These are phyloP conservation scores for Neolentinus lepideus DNA, from an alignment of 1,284 basidiomycete genomes.

Conservation along the genomic window DNA sequence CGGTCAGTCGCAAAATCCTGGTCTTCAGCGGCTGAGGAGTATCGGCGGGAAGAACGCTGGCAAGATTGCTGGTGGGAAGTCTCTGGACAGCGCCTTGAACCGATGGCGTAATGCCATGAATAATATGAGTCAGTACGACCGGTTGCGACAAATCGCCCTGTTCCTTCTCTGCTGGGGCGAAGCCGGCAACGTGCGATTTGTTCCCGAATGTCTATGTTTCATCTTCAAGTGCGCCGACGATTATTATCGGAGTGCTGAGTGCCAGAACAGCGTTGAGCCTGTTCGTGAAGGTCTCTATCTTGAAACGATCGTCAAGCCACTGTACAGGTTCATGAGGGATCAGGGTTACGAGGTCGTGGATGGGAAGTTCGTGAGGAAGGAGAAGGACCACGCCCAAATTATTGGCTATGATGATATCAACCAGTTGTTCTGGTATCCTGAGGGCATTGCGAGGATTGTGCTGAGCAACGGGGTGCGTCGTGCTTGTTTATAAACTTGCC, in stretches of 20 bases:
- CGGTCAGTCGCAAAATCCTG: conserved; percentile 91
- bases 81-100: conserved; percentile 86
- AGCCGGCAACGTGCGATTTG: conserved; percentile 95
- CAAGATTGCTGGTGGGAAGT: conserved; percentile 68
- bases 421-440: conserved; percentile 99
- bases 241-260: conserved; percentile 97
- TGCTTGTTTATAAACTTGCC: conserved; percentile 4
- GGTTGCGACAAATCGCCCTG: conserved; percentile 91
- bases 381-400: conserved; percentile 92
- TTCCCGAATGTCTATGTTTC: conserved; percentile 97
- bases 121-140: conserved; percentile 98
- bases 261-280: conserved; percentile 91
- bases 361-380: conserved; percentile 91
- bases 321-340: conserved; percentile 95
- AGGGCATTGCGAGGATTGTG: conserved; percentile 90
- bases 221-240: conserved; percentile 99
- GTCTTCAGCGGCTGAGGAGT: conserved; percentile 82
- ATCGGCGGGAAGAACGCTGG: conserved; percentile 56
- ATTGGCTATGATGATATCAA: conserved; percentile 99
- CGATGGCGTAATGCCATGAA: conserved; percentile 99
- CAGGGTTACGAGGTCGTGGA: conserved; percentile 96
- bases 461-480: conserved; percentile 74
- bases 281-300: conserved; percentile 96
- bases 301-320: conserved; percentile 86
- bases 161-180: conserved; percentile 98